Evolutionary conservation across 441 rosid genomes (phyloP), one percentile per base, ranked within the genome.

Genomic region (Erodium moschatum): DNA sequence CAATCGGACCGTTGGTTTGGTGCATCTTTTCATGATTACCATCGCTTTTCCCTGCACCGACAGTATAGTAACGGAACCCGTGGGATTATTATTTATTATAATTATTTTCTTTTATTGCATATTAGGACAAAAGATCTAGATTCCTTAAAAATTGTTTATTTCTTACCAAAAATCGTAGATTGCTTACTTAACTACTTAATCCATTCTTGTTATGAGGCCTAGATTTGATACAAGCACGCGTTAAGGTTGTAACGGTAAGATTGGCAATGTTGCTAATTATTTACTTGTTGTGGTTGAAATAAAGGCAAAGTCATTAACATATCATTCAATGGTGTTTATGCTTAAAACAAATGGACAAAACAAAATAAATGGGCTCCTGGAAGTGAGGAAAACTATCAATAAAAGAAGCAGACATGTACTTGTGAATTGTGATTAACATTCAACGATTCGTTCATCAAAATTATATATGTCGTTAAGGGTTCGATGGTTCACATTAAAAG

Each of bases 1-100:
- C 13, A 31, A 60, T 60, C 64, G 3, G 31, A 60, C 64, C 64
- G 64, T 60, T 60, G 31, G 31, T 20, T 20, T 16, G 64, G 29
- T 60, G 64, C 24, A 21, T 9, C 64, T 60, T 20, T 60, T 60
- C n/a, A 60, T 60, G 31, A 60, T 60, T 60, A 60, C 24, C 29
- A 20, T 60, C 31, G 9, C 64, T 60, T 60, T 21, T 21, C 64
- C 21, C 64, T 60, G 64, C 29, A 60, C 64, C 64, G 64, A 60
- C 64, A 60, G 62, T 21, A 60, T 12, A 21, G 64, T 20, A 60
- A 60, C 29, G 62, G 11, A 56, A 56, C 62, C 62, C 62, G 62
- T 56, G 62, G 24, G 21, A 52, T n/a, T 52, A 56, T 12, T 46
- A 46, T 35, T 35, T 29, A 0, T 29, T 29, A n/a, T n/a, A n/a